phyloP scores from a whole-genome alignment of 306 rosid genomes.

The Castanea sativa region DNA sequence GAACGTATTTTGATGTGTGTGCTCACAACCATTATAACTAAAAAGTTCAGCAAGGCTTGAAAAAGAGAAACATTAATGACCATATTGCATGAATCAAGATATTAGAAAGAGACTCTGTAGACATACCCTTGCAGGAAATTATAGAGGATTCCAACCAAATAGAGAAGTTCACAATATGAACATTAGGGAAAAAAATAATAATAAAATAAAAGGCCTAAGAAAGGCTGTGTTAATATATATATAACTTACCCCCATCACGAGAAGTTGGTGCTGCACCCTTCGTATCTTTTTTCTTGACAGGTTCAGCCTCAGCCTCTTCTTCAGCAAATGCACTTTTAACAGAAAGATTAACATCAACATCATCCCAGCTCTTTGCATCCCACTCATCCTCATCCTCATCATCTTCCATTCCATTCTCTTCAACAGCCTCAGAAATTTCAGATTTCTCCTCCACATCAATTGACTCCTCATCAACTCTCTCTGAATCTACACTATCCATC shows the following conservation, averaged over 20 bases:
- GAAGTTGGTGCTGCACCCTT: conserved; percentile 35
- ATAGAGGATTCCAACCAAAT: neutral
- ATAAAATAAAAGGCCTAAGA: neutral
- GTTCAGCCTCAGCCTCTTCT: conserved; percentile 74
- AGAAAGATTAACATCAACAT: conserved; percentile 60
- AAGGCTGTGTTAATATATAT: conserved; percentile 1
- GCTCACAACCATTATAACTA: too few species aligned
- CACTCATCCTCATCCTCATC: conserved; percentile 87
- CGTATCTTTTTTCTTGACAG: conserved; percentile 39
- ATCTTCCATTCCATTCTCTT: conserved; percentile 56
- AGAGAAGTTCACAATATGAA: neutral
- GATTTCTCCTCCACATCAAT: conserved; percentile 46
- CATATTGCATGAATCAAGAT: neutral
- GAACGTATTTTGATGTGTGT: neutral
- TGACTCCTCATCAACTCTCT: conserved; percentile 62
- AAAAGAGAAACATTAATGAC: too few species aligned
- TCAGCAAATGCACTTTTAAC: conserved; percentile 72
- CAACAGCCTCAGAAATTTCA: conserved; percentile 51
- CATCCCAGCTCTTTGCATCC: conserved; percentile 99
- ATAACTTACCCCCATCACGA: conserved; percentile 43
- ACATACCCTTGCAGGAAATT: neutral
- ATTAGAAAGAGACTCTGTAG: neutral
- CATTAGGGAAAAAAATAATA: neutral
- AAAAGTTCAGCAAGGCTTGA: too few species aligned
- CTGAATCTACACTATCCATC: conserved; percentile 40